phyloP scores from a whole-genome alignment of 1,284 basidiomycete genomes.

The Melampsora americana region DNA sequence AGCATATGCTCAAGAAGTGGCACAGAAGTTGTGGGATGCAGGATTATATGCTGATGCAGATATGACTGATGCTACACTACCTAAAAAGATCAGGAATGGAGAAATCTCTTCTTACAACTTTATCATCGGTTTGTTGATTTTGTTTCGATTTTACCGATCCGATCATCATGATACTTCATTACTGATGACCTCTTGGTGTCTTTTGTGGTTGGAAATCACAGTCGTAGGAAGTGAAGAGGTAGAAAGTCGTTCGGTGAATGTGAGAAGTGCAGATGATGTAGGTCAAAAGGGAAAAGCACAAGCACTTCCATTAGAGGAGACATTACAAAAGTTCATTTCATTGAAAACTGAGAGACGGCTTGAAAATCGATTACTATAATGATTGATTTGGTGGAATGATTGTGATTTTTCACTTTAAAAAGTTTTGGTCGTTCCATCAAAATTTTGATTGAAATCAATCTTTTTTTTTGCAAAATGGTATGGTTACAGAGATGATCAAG shows the following conservation, averaged over 20 bases:
- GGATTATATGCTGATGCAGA: constrained; percentile 90
- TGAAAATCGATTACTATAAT: constrained; percentile 58
- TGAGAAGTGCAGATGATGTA: constrained; percentile 68
- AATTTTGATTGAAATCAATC: too few species aligned
- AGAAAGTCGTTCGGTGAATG: constrained; percentile 68
- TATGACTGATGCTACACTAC: constrained; percentile 83
- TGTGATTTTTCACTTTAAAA: too few species aligned
- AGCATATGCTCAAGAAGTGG: constrained; percentile 82
- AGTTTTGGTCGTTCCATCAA: too few species aligned
- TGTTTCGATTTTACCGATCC: constrained; percentile 5
- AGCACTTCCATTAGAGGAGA: constrained; percentile 66
- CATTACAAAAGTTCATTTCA: constrained; percentile 64
- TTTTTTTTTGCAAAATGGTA: too few species aligned
- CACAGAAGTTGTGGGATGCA: constrained; percentile 64
- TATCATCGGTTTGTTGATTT: constrained; percentile 71
- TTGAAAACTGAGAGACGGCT: constrained; percentile 66
- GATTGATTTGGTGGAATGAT: neutral
- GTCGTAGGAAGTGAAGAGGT: constrained; percentile 94
- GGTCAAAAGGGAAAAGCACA: constrained; percentile 70
- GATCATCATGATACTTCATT: neutral
- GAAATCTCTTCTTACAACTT: constrained; percentile 90
- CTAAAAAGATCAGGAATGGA: constrained; percentile 96
- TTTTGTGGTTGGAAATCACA: constrained; percentile 52
- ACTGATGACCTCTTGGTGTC: too few species aligned
- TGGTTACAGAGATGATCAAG: too few species aligned